phyloP scores from a whole-genome alignment of 2,329 filamentous ascomycete genomes.

The Penicillium sp. region DNA sequence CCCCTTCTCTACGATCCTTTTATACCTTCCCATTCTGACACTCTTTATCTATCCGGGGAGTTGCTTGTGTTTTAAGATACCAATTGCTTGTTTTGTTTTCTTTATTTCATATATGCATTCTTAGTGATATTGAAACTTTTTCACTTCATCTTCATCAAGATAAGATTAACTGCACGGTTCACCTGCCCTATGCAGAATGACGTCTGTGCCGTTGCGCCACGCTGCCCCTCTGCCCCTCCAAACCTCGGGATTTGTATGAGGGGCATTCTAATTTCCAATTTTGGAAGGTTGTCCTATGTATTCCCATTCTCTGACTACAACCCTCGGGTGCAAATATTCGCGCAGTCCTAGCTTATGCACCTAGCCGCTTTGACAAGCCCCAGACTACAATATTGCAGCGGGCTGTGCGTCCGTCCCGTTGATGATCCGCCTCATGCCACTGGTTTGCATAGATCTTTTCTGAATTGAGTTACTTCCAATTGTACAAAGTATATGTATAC shows the following conservation, averaged over 20 bases:
- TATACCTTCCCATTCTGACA: conserved; percentile 4
- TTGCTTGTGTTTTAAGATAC: conserved; percentile 16
- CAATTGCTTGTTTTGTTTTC: conserved; percentile 6
- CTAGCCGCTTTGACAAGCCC: conserved; percentile 6
- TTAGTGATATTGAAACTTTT: neutral
- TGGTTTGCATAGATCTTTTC: neutral
- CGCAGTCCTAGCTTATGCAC: conserved; percentile 3
- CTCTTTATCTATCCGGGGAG: conserved; percentile 4
- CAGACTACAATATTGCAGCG: neutral
- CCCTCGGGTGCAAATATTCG: neutral
- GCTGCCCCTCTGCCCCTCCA: neutral
- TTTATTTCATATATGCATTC: neutral
- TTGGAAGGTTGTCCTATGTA: neutral
- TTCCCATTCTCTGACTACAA: neutral
- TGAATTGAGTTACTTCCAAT: neutral
- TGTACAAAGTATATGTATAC: neutral
- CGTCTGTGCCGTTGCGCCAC: conserved; percentile 16
- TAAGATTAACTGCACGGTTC: conserved; percentile 10
- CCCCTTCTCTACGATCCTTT: neutral
- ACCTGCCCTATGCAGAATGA: conserved; percentile 13
- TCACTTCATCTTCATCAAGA: conserved; percentile 4
- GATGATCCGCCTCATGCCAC: conserved; percentile 3
- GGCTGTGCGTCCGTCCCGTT: neutral
- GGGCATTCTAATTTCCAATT: neutral
- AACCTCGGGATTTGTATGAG: neutral